Evolutionary conservation across 129 eudicot genomes (phyloP).

Genomic region (Artemisia annua): DNA sequence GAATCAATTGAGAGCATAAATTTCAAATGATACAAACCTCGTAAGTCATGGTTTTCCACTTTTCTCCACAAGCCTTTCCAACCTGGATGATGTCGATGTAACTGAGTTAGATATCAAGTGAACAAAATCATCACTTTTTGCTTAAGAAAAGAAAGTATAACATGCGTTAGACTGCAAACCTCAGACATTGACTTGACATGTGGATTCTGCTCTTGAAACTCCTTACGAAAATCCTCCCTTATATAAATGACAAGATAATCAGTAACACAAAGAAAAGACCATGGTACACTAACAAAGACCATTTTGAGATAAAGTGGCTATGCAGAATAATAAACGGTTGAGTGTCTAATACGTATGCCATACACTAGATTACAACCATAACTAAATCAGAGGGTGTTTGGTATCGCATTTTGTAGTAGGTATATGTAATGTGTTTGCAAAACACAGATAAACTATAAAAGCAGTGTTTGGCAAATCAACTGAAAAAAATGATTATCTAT

Average conservation of each 20-base stretch:
- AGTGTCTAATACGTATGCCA: too few species aligned
- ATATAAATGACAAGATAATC: neutral
- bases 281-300: neutral
- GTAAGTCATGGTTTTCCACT: constrained; percentile 90
- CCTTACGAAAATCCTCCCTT: constrained; percentile 98
- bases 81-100: constrained; percentile 41
- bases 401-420: too few species aligned
- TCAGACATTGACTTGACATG: constrained; percentile 82
- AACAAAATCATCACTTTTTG: neutral
- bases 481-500: too few species aligned
- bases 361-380: too few species aligned
- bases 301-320: constrained; percentile 6
- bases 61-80: constrained; percentile 96
- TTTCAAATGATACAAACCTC: constrained; percentile 52
- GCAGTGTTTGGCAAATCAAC: too few species aligned
- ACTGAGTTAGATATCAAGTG: constrained; percentile 2
- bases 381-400: too few species aligned
- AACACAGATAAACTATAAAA: too few species aligned
- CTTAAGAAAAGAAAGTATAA: neutral
- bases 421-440: too few species aligned
- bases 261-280: constrained; percentile 4
- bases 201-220: constrained; percentile 77
- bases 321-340: too few species aligned
- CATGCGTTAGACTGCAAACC: constrained; percentile 38
- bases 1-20: neutral